A percentile compares a stretch with the other conserved stretches of the same genome.
Evolutionary conservation across 345 rosid genomes (phyloP).

Genomic region (Rhodomyrtus tomentosa): DNA sequence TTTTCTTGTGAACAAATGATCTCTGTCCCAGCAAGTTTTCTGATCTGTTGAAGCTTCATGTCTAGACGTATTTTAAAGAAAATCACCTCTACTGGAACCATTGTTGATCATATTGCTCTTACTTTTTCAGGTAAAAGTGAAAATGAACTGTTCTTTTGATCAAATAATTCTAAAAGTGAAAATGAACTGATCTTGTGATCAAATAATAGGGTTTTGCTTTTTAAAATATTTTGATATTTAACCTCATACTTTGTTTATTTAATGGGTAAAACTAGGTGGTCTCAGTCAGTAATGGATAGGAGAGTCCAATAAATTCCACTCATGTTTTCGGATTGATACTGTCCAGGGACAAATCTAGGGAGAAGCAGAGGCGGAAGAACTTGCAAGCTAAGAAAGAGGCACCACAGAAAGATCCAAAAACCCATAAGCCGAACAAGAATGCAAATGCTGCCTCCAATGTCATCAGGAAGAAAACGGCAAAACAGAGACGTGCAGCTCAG

Average conservation of each 20-base stretch:
- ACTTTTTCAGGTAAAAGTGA: background rate
- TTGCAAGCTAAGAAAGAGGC: constrained; percentile 50
- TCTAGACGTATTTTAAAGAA: background rate
- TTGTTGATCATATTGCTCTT: background rate
- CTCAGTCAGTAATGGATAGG: too few species aligned
- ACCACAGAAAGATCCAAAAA: constrained; percentile 25
- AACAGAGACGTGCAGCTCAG: constrained; percentile 72
- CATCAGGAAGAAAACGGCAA: constrained; percentile 62
- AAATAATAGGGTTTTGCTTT: background rate
- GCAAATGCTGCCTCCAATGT: constrained; percentile 9
- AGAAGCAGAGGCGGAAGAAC: constrained; percentile 74
- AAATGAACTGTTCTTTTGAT: background rate
- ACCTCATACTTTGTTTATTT: background rate
- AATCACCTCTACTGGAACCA: background rate
- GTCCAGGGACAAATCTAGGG: constrained; percentile 71
- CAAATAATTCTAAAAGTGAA: background rate
- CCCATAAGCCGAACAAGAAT: constrained; percentile 28
- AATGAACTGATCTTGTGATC: background rate
- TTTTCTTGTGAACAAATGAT: background rate
- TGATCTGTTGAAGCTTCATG: background rate
- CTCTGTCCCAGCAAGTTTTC: background rate
- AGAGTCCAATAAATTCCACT: background rate
- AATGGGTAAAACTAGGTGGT: background rate
- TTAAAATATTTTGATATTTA: background rate
- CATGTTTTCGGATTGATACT: background rate